phyloP scores from a whole-genome alignment of 2,329 filamentous ascomycete species.

The Balansia obtecta region DNA sequence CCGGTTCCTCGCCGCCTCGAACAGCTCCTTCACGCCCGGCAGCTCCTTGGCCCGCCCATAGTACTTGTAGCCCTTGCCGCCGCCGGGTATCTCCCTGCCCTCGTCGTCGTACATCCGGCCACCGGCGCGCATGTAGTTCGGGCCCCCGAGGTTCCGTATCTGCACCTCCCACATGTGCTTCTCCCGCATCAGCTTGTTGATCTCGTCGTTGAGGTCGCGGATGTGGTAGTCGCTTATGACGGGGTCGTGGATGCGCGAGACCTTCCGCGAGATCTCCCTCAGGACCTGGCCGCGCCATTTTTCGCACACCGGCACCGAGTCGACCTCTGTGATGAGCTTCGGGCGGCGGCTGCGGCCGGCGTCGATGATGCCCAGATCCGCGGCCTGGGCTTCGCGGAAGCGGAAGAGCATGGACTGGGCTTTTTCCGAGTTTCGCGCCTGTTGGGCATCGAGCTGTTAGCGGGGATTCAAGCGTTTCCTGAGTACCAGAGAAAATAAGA shows the following conservation, averaged over 20 bases:
- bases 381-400: conserved; percentile 94
- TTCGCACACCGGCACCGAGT: conserved; percentile 76
- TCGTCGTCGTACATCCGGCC: conserved; percentile 62
- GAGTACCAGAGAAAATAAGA: too few relatives aligned
- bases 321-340: conserved; percentile 79
- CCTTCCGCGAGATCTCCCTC: conserved; percentile 93
- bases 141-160: conserved; percentile 88
- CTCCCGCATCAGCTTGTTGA: conserved; percentile 98
- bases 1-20: conserved; percentile 58
- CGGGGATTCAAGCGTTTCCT: not conserved
- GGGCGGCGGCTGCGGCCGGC: conserved; percentile 79
- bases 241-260: conserved; percentile 86
- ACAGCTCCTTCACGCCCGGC: conserved; percentile 92
- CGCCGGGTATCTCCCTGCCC: conserved; percentile 57
- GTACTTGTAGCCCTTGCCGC: conserved; percentile 86
- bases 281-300: conserved; percentile 98
- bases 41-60: conserved; percentile 84
- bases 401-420: conserved; percentile 99
- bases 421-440: conserved; percentile 97
- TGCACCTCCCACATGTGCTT: conserved; percentile 99
- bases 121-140: conserved; percentile 81
- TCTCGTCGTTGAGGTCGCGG: conserved; percentile 95
- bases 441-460: too few relatives aligned
- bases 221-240: conserved; percentile 94
- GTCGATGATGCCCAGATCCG: conserved; percentile 92